These are phyloP conservation scores for Crepidotus variabilis DNA, from an alignment of 768 basidiomycete genomes.

Conservation along the genomic window DNA sequence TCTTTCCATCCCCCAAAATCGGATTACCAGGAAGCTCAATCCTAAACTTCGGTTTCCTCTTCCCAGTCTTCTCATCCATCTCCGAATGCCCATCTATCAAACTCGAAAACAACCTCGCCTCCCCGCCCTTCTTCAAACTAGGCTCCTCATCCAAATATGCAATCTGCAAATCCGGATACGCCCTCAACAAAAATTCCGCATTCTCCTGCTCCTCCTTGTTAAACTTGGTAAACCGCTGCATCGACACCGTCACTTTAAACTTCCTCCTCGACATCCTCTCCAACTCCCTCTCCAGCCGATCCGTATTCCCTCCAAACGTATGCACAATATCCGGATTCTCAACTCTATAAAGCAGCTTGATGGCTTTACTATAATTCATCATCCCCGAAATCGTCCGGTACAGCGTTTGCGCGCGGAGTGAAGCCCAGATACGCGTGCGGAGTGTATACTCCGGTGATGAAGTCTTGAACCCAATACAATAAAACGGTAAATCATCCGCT, in stretches of 20 bases:
- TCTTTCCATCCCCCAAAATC: conserved; percentile 98
- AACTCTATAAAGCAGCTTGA: conserved; percentile 97
- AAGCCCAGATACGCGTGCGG: conserved; percentile 99
- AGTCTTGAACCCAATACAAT: conserved; percentile 99
- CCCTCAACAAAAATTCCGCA: conserved; percentile 94
- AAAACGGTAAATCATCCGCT: conserved; percentile 94
- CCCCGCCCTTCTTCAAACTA: conserved; percentile 81
- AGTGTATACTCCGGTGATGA: conserved; percentile 98
- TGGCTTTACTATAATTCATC: conserved; percentile 99
- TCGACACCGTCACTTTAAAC: conserved; percentile 97
- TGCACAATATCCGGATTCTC: conserved; percentile 99
- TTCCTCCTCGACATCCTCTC: conserved; percentile 97
- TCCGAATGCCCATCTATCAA: conserved; percentile 98
- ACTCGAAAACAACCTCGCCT: conserved; percentile 85
- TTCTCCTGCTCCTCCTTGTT: conserved; percentile 99
- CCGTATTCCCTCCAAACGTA: conserved; percentile 93
- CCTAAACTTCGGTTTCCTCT: conserved; percentile 94
- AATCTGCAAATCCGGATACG: conserved; percentile 98
- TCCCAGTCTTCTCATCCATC: conserved; percentile 81
- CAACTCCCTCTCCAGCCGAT: conserved; percentile 90
- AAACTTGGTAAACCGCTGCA: conserved; percentile 99
- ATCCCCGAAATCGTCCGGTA: conserved; percentile 99
- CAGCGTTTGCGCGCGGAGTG: conserved; percentile 94
- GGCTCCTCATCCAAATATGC: conserved; percentile 97
- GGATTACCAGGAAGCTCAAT: conserved; percentile 98